These are phyloP conservation scores for Hyaloperonospora brassicae DNA, from an alignment of 352 stramenopile species.

Conservation along the genomic window DNA sequence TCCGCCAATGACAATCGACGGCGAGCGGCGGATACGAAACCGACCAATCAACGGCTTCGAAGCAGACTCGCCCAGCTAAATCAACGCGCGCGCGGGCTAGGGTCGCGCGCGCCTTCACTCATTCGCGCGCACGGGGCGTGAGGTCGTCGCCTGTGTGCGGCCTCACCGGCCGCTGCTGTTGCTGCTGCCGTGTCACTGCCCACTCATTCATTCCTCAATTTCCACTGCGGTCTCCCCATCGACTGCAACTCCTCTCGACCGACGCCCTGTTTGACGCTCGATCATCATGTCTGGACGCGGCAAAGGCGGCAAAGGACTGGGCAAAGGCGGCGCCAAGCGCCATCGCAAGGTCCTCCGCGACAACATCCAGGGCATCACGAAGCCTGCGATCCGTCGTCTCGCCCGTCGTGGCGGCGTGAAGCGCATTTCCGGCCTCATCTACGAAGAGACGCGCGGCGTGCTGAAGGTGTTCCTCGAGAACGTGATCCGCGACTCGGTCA, in stretches of 20 bases:
- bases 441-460: constrained; percentile 96
- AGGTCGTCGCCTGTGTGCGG: constrained; percentile 5
- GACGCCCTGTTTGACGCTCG: background rate
- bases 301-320: constrained; percentile 76
- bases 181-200: too few species aligned
- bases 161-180: background rate
- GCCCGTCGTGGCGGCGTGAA: constrained; percentile 96
- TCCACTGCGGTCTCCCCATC: constrained; percentile 33
- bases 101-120: too few species aligned
- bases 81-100: background rate
- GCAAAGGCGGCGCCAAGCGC: constrained; percentile 80
- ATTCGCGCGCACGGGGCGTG: constrained; percentile 12
- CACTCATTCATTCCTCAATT: constrained; percentile 73
- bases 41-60: too few species aligned
- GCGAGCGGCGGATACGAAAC: too few species aligned
- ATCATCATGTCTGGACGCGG: constrained; percentile 80
- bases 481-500: constrained; percentile 95
- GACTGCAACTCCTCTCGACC: constrained; percentile 14
- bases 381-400: constrained; percentile 96
- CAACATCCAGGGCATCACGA: constrained; percentile 90
- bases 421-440: constrained; percentile 96
- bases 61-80: too few species aligned
- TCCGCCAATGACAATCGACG: constrained; percentile 9
- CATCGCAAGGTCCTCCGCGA: constrained; percentile 85
- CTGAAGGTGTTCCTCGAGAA: constrained; percentile 99